A percentile compares a stretch with the other conserved stretches of the same genome.
These are phyloP conservation scores for Albizia julibrissin DNA, from an alignment of 306 rosid genomes.

Conservation along the genomic window DNA sequence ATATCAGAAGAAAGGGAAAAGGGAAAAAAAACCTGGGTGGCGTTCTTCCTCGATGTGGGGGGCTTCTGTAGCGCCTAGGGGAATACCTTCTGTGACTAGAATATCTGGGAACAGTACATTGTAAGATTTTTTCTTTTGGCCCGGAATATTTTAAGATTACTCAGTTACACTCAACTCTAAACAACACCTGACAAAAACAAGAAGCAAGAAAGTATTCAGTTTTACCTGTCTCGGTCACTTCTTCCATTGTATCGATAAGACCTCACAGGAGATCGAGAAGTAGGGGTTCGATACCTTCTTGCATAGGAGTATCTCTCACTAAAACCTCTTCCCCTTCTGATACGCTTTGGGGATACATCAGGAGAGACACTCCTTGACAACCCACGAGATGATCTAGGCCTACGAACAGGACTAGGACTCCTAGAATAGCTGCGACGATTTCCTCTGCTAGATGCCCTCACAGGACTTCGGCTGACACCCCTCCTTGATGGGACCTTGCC, in stretches of 20 bases:
- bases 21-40: constrained; percentile 65
- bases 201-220: neutral
- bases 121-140: neutral
- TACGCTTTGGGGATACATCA: constrained; percentile 83
- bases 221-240: constrained; percentile 80
- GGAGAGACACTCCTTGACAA: constrained; percentile 87
- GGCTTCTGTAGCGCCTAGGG: constrained; percentile 91
- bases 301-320: constrained; percentile 95
- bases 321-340: constrained; percentile 95
- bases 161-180: neutral
- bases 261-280: constrained; percentile 81
- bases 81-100: constrained; percentile 82
- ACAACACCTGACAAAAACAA: neutral
- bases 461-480: constrained; percentile 74
- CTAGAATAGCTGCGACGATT: constrained; percentile 77
- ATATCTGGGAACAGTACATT: constrained; percentile 50
- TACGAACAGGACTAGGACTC: constrained; percentile 79
- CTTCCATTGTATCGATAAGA: constrained; percentile 87
- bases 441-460: constrained; percentile 56
- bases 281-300: constrained; percentile 85
- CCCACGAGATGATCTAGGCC: constrained; percentile 72
- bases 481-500: constrained; percentile 64
- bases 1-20: neutral
- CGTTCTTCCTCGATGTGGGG: constrained; percentile 84
- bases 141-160: neutral